These are phyloP conservation scores for Ceriops decandra DNA, from an alignment of 345 rosid species.

Conservation along the genomic window DNA sequence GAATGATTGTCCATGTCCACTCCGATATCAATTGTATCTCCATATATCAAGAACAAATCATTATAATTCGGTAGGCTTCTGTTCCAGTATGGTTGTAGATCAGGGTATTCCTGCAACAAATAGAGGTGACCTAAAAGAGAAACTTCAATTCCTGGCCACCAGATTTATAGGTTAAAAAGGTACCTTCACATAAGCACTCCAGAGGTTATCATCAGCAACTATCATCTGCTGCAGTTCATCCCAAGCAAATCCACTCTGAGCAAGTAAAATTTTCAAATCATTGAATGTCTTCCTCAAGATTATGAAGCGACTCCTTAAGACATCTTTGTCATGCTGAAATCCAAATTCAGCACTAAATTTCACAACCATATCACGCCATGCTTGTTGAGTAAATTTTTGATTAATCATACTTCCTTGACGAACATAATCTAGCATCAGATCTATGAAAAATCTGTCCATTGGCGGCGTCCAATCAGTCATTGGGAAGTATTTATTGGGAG, in stretches of 20 bases:
- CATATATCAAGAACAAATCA: constrained; percentile 48
- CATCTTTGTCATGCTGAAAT: constrained; percentile 34
- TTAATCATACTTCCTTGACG: constrained; percentile 35
- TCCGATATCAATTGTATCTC: constrained; percentile 19
- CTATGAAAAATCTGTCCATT: constrained; percentile 52
- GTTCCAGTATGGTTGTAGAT: constrained; percentile 28
- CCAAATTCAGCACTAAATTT: constrained; percentile 44
- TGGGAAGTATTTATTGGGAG: constrained; percentile 18
- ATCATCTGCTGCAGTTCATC: constrained; percentile 28
- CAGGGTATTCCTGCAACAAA: constrained; percentile 43
- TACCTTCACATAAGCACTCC: constrained; percentile 47
- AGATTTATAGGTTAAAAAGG: constrained; percentile 8
- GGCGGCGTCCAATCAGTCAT: constrained; percentile 40
- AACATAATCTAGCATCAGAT: constrained; percentile 46
- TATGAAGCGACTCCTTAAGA: constrained; percentile 33
- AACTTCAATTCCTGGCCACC: background rate
- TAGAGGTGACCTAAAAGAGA: constrained; percentile 15
- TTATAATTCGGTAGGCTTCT: constrained; percentile 43
- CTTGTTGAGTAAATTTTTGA: constrained; percentile 33
- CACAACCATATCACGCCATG: constrained; percentile 43
- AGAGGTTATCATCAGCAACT: constrained; percentile 28
- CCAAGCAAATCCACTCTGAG: constrained; percentile 21
- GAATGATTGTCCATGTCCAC: constrained; percentile 16
- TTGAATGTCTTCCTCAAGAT: constrained; percentile 17
- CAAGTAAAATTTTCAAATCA: constrained; percentile 22